Evolutionary conservation across 345 rosid genomes (phyloP), one percentile per base, ranked within the genome.

Genomic region (Corchorus capsularis): DNA sequence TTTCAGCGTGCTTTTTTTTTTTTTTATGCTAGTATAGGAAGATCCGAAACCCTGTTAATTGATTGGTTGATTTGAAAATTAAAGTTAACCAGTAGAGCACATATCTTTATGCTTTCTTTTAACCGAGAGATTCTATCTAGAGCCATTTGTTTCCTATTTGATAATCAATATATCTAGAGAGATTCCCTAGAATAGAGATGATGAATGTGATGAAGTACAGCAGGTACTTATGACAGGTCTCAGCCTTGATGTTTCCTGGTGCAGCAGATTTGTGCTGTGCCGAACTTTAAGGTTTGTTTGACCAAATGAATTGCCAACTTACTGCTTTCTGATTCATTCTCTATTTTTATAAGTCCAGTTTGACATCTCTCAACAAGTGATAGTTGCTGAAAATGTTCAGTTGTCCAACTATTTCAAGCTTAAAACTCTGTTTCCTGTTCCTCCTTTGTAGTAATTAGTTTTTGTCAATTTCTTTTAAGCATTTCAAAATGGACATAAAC

Each of bases 221-320:
- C 85, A 79, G 88, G 85, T 87, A 86, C 88, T 85, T 88, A 84
- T 74, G 87, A 85, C 79, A 45, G 81, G 73, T 73, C 67, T 62
- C 74, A 74, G 49, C 85, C 79, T 47, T 39, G 83, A 81, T 73
- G 86, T 75, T 71, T 83, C 83, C 75, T 83, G 85, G 88, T 69
- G 85, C 79, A 32, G 80, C 84, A 47, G 15, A 55, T 79, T 68
- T 82, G 13, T 73, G 83, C 67, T 85, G 87, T 84, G 82, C 86
- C 72, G 81, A 82, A 79, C 77, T 50, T 54, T 17, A 62, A 69
- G 77, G 76, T 61, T 54, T 52, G 49, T 27, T 68, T 73, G 69
- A 78, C 78, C 77, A 79, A 76, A 72, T 85, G 85, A 85, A 63
- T 55, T 63, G 54, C 47, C 71, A 60, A 77, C 57, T 73, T 63